Evolutionary conservation across 2,329 filamentous ascomycete genomes (phyloP), one percentile per base, ranked within the genome.

Genomic region (Colletotrichum sp.): DNA sequence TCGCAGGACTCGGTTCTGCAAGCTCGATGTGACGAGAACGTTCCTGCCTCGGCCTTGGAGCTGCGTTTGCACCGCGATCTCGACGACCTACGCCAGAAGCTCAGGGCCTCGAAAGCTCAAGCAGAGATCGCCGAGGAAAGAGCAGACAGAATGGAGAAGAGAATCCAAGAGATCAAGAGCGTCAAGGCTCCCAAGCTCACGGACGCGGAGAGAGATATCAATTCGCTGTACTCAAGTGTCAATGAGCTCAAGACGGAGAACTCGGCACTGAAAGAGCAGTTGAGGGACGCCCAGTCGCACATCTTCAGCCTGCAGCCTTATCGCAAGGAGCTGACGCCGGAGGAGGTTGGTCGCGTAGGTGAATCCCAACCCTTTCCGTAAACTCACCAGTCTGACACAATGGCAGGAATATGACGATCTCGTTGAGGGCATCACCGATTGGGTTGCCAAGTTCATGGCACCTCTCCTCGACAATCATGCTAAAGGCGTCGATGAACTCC

Each of bases 231-330:
- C 5, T 76, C 66, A 30, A 78, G 78, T 18, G 62, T 80, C n/a
- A 69, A 78, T 52, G 76, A 76, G 32, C 73, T 83, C 9, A 74
- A 76, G 26, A 71, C 78, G 3, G 81, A 85, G 76, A 84, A 83
- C 48, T 70, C 67, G 7, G 68, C 72, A 0, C 70, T 85, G 9
- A 79, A 80, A 67, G 80, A 82, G 28, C 81, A 82, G 36, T 79
- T 85, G 8, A 80, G 81, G 34, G 83, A 85, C 43, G 81, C 82
- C 2, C 81, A 84, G 60, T 84, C 83, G 8, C 85, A 86, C 69
- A 86, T 86, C 64, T 85, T 87, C 70, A 84, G 82, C 16, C 81
- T 87, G 6, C 84, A 86, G 69, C 84, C 85, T 8, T 87, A 86
- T 70, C 81, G 81, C 18, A 83, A 83, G 56, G 83, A 85, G 21